phyloP scores from a whole-genome alignment of 768 basidiomycete species.

The Xerocomellus chrysenteron region DNA sequence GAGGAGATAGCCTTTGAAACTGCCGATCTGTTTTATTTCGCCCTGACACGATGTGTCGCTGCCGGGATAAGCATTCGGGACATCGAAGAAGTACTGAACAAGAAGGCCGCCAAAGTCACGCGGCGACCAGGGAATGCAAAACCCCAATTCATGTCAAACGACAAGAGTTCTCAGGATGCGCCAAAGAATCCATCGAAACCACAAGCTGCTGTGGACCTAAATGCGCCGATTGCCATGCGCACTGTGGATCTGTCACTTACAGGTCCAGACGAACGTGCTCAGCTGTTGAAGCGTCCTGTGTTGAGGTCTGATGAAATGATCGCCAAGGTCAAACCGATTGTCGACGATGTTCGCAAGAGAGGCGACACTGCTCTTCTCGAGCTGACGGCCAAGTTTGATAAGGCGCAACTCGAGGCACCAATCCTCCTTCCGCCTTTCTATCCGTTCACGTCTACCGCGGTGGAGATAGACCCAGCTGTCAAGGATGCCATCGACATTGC shows the following conservation, averaged over 20 bases:
- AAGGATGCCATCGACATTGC: slow-evolving; percentile 84
- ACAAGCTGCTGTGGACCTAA: slow-evolving; percentile 23
- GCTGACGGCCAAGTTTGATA: slow-evolving; percentile 93
- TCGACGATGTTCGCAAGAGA: slow-evolving; percentile 76
- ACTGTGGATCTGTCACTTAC: slow-evolving; percentile 56
- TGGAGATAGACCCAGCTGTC: slow-evolving; percentile 61
- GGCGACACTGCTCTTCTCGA: slow-evolving; percentile 88
- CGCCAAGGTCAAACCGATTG: slow-evolving; percentile 89
- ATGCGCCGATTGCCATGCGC: slow-evolving; percentile 72
- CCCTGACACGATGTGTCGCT: slow-evolving; percentile 79
- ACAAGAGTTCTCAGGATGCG: slow-evolving; percentile 22
- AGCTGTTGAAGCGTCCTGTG: slow-evolving; percentile 84
- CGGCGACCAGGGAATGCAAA: slow-evolving; percentile 92
- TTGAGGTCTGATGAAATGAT: slow-evolving; percentile 66
- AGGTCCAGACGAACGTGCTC: slow-evolving; percentile 53
- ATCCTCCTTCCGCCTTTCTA: slow-evolving; percentile 78
- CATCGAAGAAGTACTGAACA: slow-evolving; percentile 80
- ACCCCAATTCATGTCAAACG: slow-evolving; percentile 57
- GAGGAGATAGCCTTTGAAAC: slow-evolving; percentile 93
- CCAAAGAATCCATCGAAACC: slow-evolving; percentile 31
- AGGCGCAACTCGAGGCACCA: slow-evolving; percentile 65
- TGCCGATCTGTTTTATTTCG: slow-evolving; percentile 93
- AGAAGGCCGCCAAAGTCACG: slow-evolving; percentile 82
- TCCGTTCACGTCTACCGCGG: slow-evolving; percentile 44
- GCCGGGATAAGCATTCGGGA: slow-evolving; percentile 81